Evolutionary conservation across 345 rosid species (phyloP), one percentile per base, ranked within the genome.

Genomic region (Noccaea caerulescens): DNA sequence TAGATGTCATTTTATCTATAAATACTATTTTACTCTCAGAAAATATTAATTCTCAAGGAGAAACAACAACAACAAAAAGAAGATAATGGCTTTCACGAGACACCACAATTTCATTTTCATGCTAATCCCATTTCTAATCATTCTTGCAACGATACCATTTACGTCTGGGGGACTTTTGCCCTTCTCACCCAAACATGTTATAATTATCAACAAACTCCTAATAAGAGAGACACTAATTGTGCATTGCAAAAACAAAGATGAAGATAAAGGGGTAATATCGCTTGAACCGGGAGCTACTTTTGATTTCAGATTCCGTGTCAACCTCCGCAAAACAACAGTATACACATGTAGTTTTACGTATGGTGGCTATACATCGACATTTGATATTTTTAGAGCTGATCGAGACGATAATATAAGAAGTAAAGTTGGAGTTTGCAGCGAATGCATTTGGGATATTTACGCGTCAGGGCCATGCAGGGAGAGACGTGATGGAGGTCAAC

Each of bases 351-450:
- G 11, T 3, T 60, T 60, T 43, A 7, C 38, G 0, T 60, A 51
- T 37, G 51, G 51, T 8, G 51, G 66, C 7, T 23, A 60, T 5
- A 16, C 20, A 1, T 37, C 36, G 7, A 41, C 7, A 0, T 60
- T 60, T 5, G 66, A 60, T 37, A 50, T 64, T 1, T 64, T 64
- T 37, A 64, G 46, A 64, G 69, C 11, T 13, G 43, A 47, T 33
- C 18, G 45, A 10, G 57, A 64, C 12, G 69, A 64, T 20, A 64
- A 43, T 18, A 33, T 14, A 1, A 16, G 30, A 2, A 42, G 67
- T 10, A 25, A 30, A 14, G n/a, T 9, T 44, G 39, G 53, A 49
- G 68, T 47, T 49, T 33, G 56, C 10, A 33, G 16, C 0, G 56
- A 63, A 49, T 63, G 44, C 36, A 63, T 63, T 14, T 63, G 57